phyloP scores from a whole-genome alignment of 345 rosid species.

The Draba incana region DNA sequence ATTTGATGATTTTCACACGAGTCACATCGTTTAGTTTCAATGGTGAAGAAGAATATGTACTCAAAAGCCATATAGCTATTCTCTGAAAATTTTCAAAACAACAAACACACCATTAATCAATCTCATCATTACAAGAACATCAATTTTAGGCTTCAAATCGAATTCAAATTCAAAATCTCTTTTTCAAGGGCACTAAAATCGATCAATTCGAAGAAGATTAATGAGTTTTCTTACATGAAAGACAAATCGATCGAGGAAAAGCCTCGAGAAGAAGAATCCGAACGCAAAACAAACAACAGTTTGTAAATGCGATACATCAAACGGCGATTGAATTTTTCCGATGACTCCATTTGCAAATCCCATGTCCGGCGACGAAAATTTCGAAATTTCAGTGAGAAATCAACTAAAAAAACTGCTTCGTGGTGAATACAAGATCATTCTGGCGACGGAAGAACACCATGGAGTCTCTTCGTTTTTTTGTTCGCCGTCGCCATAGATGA shows the following conservation, averaged over 20 bases:
- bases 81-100: constrained; percentile 44
- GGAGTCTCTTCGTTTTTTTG: too few species aligned
- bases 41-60: constrained; percentile 38
- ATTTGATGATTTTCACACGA: constrained; percentile 62
- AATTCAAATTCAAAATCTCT: too few species aligned
- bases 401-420: too few species aligned
- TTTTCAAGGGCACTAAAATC: too few species aligned
- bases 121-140: background rate
- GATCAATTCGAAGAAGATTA: background rate
- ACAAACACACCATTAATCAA: constrained; percentile 10
- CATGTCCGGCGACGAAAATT: background rate
- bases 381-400: too few species aligned
- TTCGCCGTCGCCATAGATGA: too few species aligned
- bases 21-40: too few species aligned
- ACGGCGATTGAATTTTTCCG: constrained; percentile 7
- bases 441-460: too few species aligned
- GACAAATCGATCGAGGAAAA: constrained; percentile 64
- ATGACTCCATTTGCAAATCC: background rate
- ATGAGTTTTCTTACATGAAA: constrained; percentile 53
- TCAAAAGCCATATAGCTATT: constrained; percentile 60
- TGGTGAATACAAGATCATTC: too few species aligned
- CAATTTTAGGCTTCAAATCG: background rate
- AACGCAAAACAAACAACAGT: constrained; percentile 58
- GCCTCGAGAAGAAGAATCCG: constrained; percentile 56
- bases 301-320: constrained; percentile 50